phyloP scores from a whole-genome alignment of 1,284 basidiomycete species.

The Inonotus obliquus region DNA sequence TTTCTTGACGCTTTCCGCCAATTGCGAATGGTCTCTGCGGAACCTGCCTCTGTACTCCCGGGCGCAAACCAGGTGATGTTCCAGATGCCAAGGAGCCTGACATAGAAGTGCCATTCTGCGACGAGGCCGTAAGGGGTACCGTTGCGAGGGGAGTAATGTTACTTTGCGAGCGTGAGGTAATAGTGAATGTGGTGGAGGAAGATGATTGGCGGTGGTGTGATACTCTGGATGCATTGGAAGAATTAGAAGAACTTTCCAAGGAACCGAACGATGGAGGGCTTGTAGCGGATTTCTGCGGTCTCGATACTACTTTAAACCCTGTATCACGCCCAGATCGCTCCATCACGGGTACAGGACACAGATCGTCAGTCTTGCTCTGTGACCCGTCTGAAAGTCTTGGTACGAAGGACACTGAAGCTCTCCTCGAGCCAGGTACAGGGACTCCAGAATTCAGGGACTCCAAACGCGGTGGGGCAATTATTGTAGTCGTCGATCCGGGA shows the following conservation, averaged over 20 bases:
- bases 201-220: constrained; percentile 54
- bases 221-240: constrained; percentile 29
- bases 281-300: constrained; percentile 14
- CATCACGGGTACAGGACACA: constrained; percentile 12
- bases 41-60: not conserved
- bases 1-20: constrained; percentile 19
- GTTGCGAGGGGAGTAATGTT: constrained; percentile 1
- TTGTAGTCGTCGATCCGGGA: constrained; percentile 11
- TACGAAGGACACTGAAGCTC: not conserved
- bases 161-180: constrained; percentile 54
- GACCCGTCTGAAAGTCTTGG: not conserved
- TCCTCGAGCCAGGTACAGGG: not conserved
- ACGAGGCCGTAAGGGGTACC: not conserved
- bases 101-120: not conserved
- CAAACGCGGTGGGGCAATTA: constrained; percentile 6
- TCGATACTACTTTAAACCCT: constrained; percentile 17
- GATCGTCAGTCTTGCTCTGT: not conserved
- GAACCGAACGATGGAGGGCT: constrained; percentile 7
- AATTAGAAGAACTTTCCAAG: not conserved
- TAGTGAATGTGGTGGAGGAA: constrained; percentile 57
- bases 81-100: constrained; percentile 7
- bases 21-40: constrained; percentile 11
- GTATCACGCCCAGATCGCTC: constrained; percentile 6
- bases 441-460: constrained; percentile 3
- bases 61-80: not conserved